Evolutionary conservation across 371 early-diverging fungal genomes (phyloP).

Genomic region (Haplosporangium sp.): DNA sequence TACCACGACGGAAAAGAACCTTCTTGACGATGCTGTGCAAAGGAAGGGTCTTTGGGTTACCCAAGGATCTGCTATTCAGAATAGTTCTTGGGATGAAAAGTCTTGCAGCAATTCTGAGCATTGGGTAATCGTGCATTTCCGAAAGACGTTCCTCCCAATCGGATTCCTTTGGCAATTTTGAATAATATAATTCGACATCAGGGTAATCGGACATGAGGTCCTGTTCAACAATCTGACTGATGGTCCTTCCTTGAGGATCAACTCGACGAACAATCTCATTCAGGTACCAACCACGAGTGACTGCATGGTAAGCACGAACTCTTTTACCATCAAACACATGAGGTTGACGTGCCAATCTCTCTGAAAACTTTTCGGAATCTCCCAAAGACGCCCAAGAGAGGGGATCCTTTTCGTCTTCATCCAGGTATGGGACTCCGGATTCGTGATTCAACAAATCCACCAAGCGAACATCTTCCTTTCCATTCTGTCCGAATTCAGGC

Average conservation of each 20-base stretch:
- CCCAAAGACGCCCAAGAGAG: conserved; percentile 49
- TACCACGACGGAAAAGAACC: conserved; percentile 2
- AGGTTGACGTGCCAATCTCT: conserved; percentile 66
- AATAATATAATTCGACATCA: conserved; percentile 69
- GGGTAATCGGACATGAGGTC: conserved; percentile 59
- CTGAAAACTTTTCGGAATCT: conserved; percentile 56
- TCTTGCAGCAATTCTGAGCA: conserved; percentile 56
- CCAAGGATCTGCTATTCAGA: conserved; percentile 32
- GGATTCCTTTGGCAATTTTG: conserved; percentile 51
- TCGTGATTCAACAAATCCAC: conserved; percentile 72
- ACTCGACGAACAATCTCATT: conserved; percentile 77
- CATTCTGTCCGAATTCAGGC: conserved; percentile 83
- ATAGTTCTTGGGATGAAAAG: conserved; percentile 59
- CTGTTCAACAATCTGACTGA: conserved; percentile 68
- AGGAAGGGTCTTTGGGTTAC: conserved; percentile 22
- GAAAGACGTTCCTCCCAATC: conserved; percentile 60
- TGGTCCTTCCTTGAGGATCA: conserved; percentile 64
- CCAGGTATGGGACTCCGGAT: conserved; percentile 71
- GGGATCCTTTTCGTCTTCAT: conserved; percentile 47
- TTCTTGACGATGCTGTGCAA: conserved; percentile 24
- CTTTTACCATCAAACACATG: conserved; percentile 70
- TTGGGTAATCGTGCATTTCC: conserved; percentile 59
- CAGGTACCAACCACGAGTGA: conserved; percentile 78
- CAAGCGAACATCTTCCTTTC: conserved; percentile 78
- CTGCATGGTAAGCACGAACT: conserved; percentile 72